These are phyloP conservation scores for Fraxinus floribunda DNA, from an alignment of 305 asterid genomes.

Conservation along the genomic window DNA sequence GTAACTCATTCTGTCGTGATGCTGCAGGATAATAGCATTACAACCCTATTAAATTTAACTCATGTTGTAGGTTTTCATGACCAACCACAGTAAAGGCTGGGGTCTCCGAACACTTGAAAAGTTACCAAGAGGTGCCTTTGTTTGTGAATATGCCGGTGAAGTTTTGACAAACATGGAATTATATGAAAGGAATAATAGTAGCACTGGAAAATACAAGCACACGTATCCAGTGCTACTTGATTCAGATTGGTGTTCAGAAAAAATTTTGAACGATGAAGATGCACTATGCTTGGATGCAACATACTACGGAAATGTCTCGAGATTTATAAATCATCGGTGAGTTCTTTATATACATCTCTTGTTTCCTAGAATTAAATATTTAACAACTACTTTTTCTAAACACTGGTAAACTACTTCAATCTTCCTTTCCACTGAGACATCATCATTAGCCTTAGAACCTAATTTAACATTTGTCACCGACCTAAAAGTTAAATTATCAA, in stretches of 20 bases:
- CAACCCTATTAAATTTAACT: neutral
- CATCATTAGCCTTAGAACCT: neutral
- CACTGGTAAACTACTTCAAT: neutral
- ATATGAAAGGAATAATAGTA: slow-evolving; percentile 48
- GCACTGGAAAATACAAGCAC: slow-evolving; percentile 40
- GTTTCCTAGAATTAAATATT: neutral
- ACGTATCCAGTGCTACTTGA: slow-evolving; percentile 81
- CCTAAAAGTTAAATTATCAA: neutral
- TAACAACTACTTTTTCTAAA: neutral
- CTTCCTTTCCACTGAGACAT: neutral
- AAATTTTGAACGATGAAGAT: slow-evolving; percentile 68
- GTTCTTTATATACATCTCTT: slow-evolving; percentile 14
- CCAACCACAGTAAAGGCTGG: slow-evolving; percentile 50
- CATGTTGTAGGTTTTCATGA: slow-evolving; percentile 40
- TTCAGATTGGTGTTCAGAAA: slow-evolving; percentile 85
- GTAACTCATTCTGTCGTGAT: neutral
- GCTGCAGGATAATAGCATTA: neutral
- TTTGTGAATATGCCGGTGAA: slow-evolving; percentile 69
- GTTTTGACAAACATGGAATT: slow-evolving; percentile 75
- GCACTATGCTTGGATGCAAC: slow-evolving; percentile 95
- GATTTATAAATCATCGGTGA: slow-evolving; percentile 88
- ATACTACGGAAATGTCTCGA: slow-evolving; percentile 73
- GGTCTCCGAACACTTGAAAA: slow-evolving; percentile 57
- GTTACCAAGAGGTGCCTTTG: slow-evolving; percentile 49
- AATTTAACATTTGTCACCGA: neutral